phyloP scores from a whole-genome alignment of 2,329 filamentous ascomycete genomes.

The Colletotrichum liriopes region DNA sequence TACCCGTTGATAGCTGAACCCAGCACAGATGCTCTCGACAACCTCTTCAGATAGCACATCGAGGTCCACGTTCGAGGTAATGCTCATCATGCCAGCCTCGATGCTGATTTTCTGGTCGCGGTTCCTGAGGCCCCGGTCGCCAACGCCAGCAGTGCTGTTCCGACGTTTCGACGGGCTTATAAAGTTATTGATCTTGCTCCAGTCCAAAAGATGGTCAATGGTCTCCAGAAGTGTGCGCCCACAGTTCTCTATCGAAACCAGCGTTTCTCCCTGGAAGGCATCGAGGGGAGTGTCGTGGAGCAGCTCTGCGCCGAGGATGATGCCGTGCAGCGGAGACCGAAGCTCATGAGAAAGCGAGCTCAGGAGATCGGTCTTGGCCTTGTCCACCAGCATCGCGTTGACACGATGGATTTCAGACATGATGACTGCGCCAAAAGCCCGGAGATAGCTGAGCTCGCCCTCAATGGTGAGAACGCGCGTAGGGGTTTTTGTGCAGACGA shows the following conservation, averaged over 20 bases:
- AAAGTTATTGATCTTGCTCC: slow-evolving; percentile 57
- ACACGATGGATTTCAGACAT: slow-evolving; percentile 70
- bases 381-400: slow-evolving; percentile 55
- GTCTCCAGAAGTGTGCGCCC: slow-evolving; percentile 63
- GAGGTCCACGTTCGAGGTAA: slow-evolving; percentile 50
- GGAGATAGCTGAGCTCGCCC: slow-evolving; percentile 66
- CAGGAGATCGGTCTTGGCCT: slow-evolving; percentile 71
- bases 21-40: slow-evolving; percentile 55
- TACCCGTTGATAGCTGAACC: slow-evolving; percentile 53
- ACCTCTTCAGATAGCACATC: slow-evolving; percentile 55
- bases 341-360: slow-evolving; percentile 75
- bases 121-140: slow-evolving; percentile 22
- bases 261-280: slow-evolving; percentile 58
- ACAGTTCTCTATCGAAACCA: slow-evolving; percentile 62
- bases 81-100: slow-evolving; percentile 45
- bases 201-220: slow-evolving; percentile 65
- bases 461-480: slow-evolving; percentile 61
- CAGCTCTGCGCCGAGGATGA: slow-evolving; percentile 69
- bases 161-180: slow-evolving; percentile 28
- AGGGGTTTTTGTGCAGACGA: slow-evolving; percentile 63
- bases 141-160: slow-evolving; percentile 34
- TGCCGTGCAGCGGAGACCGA: slow-evolving; percentile 73
- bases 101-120: slow-evolving; percentile 27
- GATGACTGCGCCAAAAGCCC: slow-evolving; percentile 67
- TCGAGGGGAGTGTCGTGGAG: slow-evolving; percentile 66